Conservation (phyloP, 2,329 filamentous ascomycete species). For the Sarocladium brachiariae region DNA sequence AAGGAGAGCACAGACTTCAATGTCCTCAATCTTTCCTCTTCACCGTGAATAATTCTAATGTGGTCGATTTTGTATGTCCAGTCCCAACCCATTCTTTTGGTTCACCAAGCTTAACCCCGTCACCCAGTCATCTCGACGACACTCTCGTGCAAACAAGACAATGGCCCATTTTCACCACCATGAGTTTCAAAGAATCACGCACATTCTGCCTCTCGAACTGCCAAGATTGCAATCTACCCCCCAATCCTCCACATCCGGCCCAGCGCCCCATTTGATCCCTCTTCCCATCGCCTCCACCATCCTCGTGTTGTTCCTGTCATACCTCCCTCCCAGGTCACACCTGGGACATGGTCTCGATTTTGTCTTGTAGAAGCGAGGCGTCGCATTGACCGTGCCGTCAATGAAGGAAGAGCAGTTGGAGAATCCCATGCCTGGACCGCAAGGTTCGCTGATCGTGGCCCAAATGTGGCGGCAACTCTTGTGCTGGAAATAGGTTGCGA, state of each 20-base stretch:
- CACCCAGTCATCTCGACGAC: not conserved
- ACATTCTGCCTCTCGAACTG: constrained; percentile 14
- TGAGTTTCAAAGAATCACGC: constrained; percentile 24
- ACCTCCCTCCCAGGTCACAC: constrained; percentile 30
- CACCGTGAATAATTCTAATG: too few relatives aligned
- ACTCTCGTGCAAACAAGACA: too few relatives aligned
- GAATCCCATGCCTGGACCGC: constrained; percentile 44
- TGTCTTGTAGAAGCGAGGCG: constrained; percentile 29
- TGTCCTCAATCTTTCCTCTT: too few relatives aligned
- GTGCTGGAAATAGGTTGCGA: constrained; percentile 40
- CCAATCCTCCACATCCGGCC: constrained; percentile 32
- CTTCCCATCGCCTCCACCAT: constrained; percentile 37
- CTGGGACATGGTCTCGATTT: constrained; percentile 32
- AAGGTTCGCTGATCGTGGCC: constrained; percentile 40
- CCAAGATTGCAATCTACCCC: constrained; percentile 27
- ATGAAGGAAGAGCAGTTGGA: constrained; percentile 37
- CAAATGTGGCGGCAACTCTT: constrained; percentile 45
- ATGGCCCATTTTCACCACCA: not conserved
- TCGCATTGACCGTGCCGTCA: constrained; percentile 29
- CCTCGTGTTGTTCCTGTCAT: constrained; percentile 41
- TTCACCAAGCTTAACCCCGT: not conserved
- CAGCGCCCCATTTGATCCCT: constrained; percentile 41
- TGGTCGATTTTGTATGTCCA: too few relatives aligned
- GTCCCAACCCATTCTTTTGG: too few relatives aligned
- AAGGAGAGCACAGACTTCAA: too few relatives aligned